Base-by-base conservation (phyloP, 208 protist species). In the Vickermania ingenoplastis region DNA sequence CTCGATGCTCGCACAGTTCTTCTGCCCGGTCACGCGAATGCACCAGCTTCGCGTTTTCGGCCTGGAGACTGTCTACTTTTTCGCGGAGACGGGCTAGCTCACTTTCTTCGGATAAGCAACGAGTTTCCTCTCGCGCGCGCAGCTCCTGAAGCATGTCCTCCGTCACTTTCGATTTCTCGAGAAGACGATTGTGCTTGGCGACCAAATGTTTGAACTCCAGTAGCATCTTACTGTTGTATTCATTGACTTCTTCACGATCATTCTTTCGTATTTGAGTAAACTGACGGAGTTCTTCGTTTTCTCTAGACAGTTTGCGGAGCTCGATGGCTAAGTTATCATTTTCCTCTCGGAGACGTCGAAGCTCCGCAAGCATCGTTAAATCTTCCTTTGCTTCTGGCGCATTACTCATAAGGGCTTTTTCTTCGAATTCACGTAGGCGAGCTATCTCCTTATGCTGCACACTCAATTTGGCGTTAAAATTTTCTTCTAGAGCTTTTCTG, bases 141-240 rank as follows among this genome's bases (percentile, higher is more conserved):
- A 80, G 50, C 50, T 83, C 77, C 5, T 65, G 54, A 31, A 92
- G 31, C 53, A 79, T 75, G 49, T 82, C 72, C 31, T 81, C 70
- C 2, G 64, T 69, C 50, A 81, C 86, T 11, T 61, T 41, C 23
- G 59, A 62, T 14, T 71, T 80, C 68, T 92, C 85, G 3, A 76
- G 53, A 26, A 89, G 69, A 22, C 74, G 61, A 24, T 71, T 83
- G 59, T 89, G 66, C 21, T 70, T 72, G 3, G 76, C 53, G 3
- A 81, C 79, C 21, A 94, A 67, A 52, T 94, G 87, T n/a, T 79
- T 79, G 56, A 89, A 89, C 56, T 94, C 87, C 0, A 89, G 68
- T 28, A 79, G 79, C 26, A 80, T 70, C 41, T 91, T 94, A 53
- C 76, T 75, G 52, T 83, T 72, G 13, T 83, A 72, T 54, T 73